These are phyloP conservation scores for Microcyclospora pomicola DNA, from an alignment of 2,329 filamentous ascomycete species.

Conservation along the genomic window DNA sequence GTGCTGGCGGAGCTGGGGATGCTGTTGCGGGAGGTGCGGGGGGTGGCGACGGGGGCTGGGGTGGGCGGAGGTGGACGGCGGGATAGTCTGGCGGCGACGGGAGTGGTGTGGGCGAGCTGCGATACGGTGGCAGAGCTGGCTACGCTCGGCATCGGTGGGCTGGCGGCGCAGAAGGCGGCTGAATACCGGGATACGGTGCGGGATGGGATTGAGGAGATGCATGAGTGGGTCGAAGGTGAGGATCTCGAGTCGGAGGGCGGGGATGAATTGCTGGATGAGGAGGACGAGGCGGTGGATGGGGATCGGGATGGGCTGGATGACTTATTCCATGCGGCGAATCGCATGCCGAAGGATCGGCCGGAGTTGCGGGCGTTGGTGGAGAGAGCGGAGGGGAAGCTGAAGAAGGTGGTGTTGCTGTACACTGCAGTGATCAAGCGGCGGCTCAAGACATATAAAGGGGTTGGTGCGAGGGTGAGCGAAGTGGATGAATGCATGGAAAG, in stretches of 20 bases:
- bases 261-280: constrained; percentile 23
- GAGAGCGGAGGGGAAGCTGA: constrained; percentile 48
- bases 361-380: constrained; percentile 55
- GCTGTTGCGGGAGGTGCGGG: constrained; percentile 47
- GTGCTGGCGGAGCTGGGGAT: constrained; percentile 49
- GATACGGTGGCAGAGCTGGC: constrained; percentile 56
- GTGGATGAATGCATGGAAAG: constrained; percentile 43
- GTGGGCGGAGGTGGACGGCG: constrained; percentile 32
- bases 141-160: constrained; percentile 52
- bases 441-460: constrained; percentile 33
- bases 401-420: constrained; percentile 55
- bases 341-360: constrained; percentile 51
- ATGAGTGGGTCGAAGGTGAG: constrained; percentile 65
- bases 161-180: constrained; percentile 58
- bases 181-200: constrained; percentile 61
- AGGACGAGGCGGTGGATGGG: constrained; percentile 27
- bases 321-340: constrained; percentile 48
- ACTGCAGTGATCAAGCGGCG: constrained; percentile 56
- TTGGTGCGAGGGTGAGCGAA: constrained; percentile 1
- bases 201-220: constrained; percentile 73
- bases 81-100: constrained; percentile 50
- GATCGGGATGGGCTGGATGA: constrained; percentile 47
- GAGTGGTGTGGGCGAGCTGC: constrained; percentile 71
- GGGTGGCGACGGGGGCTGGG: constrained; percentile 36
- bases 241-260: constrained; percentile 30